Base-by-base conservation (phyloP, 192 early-diverging fungal species). In the Coemansia sp. region DNA sequence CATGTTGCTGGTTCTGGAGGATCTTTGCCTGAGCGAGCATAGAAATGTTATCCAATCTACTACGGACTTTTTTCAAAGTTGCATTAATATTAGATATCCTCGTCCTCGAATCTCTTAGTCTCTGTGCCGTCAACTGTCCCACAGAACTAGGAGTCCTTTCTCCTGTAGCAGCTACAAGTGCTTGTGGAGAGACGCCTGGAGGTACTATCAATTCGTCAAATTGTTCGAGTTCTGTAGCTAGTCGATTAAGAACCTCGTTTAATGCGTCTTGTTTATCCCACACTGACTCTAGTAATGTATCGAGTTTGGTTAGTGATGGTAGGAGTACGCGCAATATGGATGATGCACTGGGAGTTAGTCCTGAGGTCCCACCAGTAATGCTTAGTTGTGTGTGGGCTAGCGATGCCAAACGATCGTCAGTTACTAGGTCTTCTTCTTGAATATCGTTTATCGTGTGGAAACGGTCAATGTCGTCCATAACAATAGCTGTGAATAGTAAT, bases 1-100 rank as follows among this genome's bases (percentile, higher is more conserved):
- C 15, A 18, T 61, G 60, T 34, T 58, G 63, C 43, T 70, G 76
- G 30, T 63, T 32, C 50, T 79, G 77, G 18, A 79, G 37, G 12
- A 71, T 61, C 44, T 77, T 77, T 34, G 80, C 80, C 30, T 83
- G 80, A 0, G 80, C 80, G 16, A 83, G 69, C 75, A 83, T 73
- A n/a, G 80, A 71, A 2, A 83, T 52, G 12, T 69, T 72, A 43
- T 83, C 80, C 27, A 83, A 30, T 18, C 80, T 52, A 3, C 75
- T 29, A 5, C 75, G 67, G 0, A 83, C 80, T n/a, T 63, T 68
- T 30, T 77, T 83, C 30, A 83, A 63, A 8, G 59, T 73, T 8
- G 58, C 60, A 50, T 83, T 83, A 11, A 83, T 64, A 27, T 65
- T 65, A 1, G 67, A 45, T 8, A 83, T 64, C 34, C 64, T 67